These are phyloP conservation scores for Metarhizium album DNA, from an alignment of 2,329 filamentous ascomycete species.

Conservation along the genomic window DNA sequence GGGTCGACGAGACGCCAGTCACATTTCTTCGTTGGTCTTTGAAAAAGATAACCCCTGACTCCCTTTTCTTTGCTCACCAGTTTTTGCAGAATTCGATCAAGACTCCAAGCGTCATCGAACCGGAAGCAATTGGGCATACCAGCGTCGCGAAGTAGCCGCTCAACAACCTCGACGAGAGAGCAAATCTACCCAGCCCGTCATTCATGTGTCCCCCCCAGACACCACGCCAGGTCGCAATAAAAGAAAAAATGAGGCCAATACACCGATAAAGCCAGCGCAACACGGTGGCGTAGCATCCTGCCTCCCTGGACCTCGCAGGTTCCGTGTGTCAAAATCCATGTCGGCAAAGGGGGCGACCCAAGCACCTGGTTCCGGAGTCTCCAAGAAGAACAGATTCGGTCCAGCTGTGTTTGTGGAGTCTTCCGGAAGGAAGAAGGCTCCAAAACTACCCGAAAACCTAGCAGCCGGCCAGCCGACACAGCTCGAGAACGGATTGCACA, in stretches of 20 bases:
- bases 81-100: conserved; percentile 37
- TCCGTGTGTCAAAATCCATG: conserved; percentile 42
- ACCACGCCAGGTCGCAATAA: conserved; percentile 14
- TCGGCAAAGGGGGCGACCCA: conserved; percentile 21
- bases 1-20: conserved; percentile 41
- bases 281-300: not conserved
- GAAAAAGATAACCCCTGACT: conserved; percentile 1
- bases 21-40: conserved; percentile 41
- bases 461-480: conserved; percentile 8
- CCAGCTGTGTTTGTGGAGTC: conserved; percentile 48
- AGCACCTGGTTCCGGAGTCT: conserved; percentile 15
- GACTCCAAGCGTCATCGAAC: conserved; percentile 42
- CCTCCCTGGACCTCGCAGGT: conserved; percentile 34
- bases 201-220: conserved; percentile 35
- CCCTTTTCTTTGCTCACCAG: conserved; percentile 10
- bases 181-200: conserved; percentile 25
- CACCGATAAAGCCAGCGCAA: not conserved
- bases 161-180: conserved; percentile 8
- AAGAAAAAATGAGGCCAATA: conserved; percentile 6
- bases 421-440: conserved; percentile 26
- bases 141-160: conserved; percentile 32
- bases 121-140: conserved; percentile 43
- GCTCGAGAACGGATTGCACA: not conserved
- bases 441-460: conserved; percentile 11
- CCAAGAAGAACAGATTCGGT: conserved; percentile 30